Evolutionary conservation across 1,139 yeast species (phyloP).

Genomic region (Yamadazyma membranifaciens): DNA sequence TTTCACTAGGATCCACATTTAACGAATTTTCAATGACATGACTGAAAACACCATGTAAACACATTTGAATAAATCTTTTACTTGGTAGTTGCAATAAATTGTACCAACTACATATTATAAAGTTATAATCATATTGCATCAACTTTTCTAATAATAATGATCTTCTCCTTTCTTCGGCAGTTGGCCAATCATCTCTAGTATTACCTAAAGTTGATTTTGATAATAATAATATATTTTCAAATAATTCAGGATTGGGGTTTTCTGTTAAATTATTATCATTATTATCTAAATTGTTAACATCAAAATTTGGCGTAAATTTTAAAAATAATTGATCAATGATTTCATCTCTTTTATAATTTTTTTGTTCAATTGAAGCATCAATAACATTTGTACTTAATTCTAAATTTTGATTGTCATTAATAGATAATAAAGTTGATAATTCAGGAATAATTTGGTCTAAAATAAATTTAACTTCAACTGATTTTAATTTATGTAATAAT

Average conservation of each 20-base stretch:
- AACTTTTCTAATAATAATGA: slow-evolving; percentile 71
- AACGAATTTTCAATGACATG: slow-evolving; percentile 74
- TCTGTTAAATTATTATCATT: slow-evolving; percentile 24
- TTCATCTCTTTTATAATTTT: slow-evolving; percentile 63
- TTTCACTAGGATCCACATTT: slow-evolving; percentile 35
- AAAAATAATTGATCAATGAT: slow-evolving; percentile 58
- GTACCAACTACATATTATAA: slow-evolving; percentile 57
- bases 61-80: slow-evolving; percentile 65
- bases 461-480: slow-evolving; percentile 58
- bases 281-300: slow-evolving; percentile 23
- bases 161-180: slow-evolving; percentile 84
- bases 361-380: slow-evolving; percentile 62
- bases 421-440: slow-evolving; percentile 56
- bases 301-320: slow-evolving; percentile 55
- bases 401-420: slow-evolving; percentile 53
- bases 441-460: slow-evolving; percentile 71
- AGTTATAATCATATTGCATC: slow-evolving; percentile 61
- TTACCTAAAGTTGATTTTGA: slow-evolving; percentile 75
- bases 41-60: slow-evolving; percentile 84
- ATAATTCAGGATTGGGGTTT: slow-evolving; percentile 37
- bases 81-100: slow-evolving; percentile 59
- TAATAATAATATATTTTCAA: slow-evolving; percentile 64
- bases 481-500: slow-evolving; percentile 58
- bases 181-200: slow-evolving; percentile 86
- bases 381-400: slow-evolving; percentile 69